Conservation (phyloP, 495 filamentous ascomycete species). For the Monascus purpureus region DNA sequence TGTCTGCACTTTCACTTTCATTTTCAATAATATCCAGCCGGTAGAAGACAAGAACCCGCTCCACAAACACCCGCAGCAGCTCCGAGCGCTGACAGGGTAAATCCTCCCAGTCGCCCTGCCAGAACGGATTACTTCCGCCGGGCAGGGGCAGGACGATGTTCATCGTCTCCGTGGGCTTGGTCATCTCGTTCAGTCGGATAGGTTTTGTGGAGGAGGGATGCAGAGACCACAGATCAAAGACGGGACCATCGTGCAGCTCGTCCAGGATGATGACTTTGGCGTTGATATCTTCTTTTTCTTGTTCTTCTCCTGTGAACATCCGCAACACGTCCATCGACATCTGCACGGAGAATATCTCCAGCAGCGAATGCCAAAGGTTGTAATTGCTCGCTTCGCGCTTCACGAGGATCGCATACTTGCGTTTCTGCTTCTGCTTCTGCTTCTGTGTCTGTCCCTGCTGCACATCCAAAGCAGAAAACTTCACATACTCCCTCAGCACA, state of each 20-base stretch:
- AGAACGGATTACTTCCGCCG: slow-evolving; percentile 23
- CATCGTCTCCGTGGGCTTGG: slow-evolving; percentile 5
- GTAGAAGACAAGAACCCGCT: slow-evolving; percentile 14
- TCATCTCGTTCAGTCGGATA: slow-evolving; percentile 10
- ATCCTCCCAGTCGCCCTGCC: slow-evolving; percentile 19
- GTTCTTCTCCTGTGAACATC: slow-evolving; percentile 12
- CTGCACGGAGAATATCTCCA: slow-evolving; percentile 23
- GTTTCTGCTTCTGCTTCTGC: background rate
- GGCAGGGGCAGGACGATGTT: slow-evolving; percentile 24
- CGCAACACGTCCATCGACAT: slow-evolving; percentile 21
- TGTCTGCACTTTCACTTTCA: background rate
- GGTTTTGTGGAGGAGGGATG: slow-evolving; percentile 12
- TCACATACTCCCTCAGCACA: slow-evolving; percentile 2
- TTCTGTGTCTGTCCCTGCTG: background rate
- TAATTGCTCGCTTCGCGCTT: slow-evolving; percentile 20
- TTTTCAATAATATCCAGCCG: slow-evolving; percentile 7
- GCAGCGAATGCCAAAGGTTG: slow-evolving; percentile 26
- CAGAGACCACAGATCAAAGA: slow-evolving; percentile 20
- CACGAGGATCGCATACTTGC: slow-evolving; percentile 17
- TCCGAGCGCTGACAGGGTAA: slow-evolving; percentile 13
- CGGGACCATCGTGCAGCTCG: slow-evolving; percentile 18
- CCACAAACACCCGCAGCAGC: slow-evolving; percentile 15
- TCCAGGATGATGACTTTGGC: slow-evolving; percentile 22
- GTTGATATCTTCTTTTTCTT: too few species aligned
- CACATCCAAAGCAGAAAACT: background rate